Evolutionary conservation across 371 early-diverging fungal species (phyloP).

Genomic region (Rhizomucor pusillus): DNA sequence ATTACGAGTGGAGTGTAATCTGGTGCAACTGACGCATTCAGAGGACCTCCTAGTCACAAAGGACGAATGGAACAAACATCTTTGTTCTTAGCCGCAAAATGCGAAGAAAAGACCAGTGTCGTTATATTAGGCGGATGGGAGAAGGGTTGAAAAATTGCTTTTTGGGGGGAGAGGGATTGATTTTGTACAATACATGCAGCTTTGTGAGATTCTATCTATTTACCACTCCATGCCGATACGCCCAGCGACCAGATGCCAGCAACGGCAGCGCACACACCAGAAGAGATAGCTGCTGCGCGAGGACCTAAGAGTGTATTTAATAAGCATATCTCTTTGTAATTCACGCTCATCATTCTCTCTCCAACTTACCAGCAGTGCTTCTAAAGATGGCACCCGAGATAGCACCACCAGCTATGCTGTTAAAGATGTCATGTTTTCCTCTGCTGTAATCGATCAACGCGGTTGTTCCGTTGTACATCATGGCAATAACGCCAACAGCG

Average conservation of each 20-base stretch:
- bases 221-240: slow-evolving; percentile 35
- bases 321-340: neutral
- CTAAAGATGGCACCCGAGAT: slow-evolving; percentile 79
- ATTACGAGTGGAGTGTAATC: too few species aligned
- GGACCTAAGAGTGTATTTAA: slow-evolving; percentile 30
- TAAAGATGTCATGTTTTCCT: slow-evolving; percentile 66
- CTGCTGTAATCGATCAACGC: slow-evolving; percentile 63
- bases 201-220: too few species aligned
- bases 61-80: too few species aligned
- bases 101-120: too few species aligned
- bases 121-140: too few species aligned
- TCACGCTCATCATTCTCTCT: neutral
- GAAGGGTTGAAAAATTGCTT: too few species aligned
- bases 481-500: slow-evolving; percentile 78
- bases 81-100: too few species aligned
- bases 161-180: too few species aligned
- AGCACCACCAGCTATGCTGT: slow-evolving; percentile 72
- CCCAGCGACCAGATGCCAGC: slow-evolving; percentile 51
- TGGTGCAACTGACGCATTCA: too few species aligned
- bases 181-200: too few species aligned
- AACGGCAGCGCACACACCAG: slow-evolving; percentile 57
- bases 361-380: slow-evolving; percentile 54
- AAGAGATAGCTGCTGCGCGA: slow-evolving; percentile 52
- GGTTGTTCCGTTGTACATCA: slow-evolving; percentile 79
- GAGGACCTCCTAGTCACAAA: too few species aligned